These are phyloP conservation scores for Aureobasidium zeae DNA, from an alignment of 2,329 filamentous ascomycete genomes.

Conservation along the genomic window DNA sequence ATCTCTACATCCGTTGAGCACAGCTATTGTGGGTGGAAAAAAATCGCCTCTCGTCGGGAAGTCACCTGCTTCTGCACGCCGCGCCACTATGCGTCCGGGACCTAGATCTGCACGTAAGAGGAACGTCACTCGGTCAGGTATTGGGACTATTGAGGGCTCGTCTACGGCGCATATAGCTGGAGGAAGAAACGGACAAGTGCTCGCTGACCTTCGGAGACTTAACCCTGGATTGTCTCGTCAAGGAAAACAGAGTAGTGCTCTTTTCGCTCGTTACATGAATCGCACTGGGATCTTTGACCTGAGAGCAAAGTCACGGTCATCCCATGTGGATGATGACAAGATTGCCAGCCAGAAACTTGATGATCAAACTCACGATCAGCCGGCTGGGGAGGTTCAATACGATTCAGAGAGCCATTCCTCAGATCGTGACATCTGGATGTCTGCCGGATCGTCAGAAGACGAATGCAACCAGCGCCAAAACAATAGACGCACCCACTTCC, in stretches of 20 bases:
- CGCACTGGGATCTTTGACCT: constrained; percentile 13
- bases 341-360: neutral
- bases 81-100: neutral
- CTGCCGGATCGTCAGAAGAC: neutral
- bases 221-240: neutral
- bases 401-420: constrained; percentile 10
- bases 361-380: neutral
- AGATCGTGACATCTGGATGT: constrained; percentile 15
- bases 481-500: neutral
- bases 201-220: constrained; percentile 2
- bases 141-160: too few relatives aligned
- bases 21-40: neutral
- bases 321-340: too few relatives aligned
- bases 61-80: neutral
- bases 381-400: neutral
- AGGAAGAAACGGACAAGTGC: constrained; percentile 6
- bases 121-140: neutral
- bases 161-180: too few relatives aligned
- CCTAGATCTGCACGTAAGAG: constrained; percentile 2
- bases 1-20: neutral
- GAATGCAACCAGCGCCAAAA: neutral
- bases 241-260: constrained; percentile 1
- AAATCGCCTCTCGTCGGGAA: neutral
- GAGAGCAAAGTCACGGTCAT: neutral
- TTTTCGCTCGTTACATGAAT: constrained; percentile 17